A percentile compares a stretch with the other conserved stretches of the same genome.
These are phyloP conservation scores for Furcasterigmium sp. DNA, from an alignment of 2,329 filamentous ascomycete species.

Conservation along the genomic window DNA sequence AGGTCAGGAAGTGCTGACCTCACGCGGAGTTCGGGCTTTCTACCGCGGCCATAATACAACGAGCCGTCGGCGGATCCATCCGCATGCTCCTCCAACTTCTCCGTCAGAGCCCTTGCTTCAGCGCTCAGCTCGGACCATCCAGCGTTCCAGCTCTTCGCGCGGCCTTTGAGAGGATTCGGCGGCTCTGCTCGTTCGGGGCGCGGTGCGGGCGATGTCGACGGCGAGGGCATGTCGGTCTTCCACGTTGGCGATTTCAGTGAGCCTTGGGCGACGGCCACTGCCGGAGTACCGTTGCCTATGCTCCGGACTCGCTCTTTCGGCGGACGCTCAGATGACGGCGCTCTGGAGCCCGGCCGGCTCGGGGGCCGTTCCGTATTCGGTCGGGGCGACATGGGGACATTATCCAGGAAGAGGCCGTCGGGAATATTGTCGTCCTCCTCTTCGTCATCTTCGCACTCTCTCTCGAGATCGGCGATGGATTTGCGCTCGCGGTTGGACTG, in stretches of 20 bases:
- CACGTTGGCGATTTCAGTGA: conserved; percentile 53
- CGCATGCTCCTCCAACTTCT: conserved; percentile 75
- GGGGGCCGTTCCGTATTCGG: conserved; percentile 50
- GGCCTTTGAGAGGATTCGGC: conserved; percentile 40
- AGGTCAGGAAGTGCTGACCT: conserved; percentile 65
- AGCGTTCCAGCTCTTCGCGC: conserved; percentile 70
- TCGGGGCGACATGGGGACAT: conserved; percentile 76
- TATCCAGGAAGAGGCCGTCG: conserved; percentile 73
- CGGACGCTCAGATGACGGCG: conserved; percentile 46
- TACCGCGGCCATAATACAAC: conserved; percentile 14
- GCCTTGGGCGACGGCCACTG: conserved; percentile 53
- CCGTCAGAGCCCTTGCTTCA: conserved; percentile 70
- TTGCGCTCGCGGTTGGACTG: conserved; percentile 62
- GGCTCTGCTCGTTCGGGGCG: conserved; percentile 7
- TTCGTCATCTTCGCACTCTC: conserved; percentile 72
- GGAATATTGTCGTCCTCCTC: conserved; percentile 68
- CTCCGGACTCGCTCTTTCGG: conserved; percentile 48
- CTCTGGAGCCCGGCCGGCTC: conserved; percentile 41
- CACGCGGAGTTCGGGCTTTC: conserved; percentile 43
- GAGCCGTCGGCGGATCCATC: conserved; percentile 43
- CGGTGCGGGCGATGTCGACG: conserved; percentile 4
- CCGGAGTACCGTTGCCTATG: conserved; percentile 59
- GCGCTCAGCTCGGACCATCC: conserved; percentile 63
- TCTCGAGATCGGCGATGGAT: conserved; percentile 64
- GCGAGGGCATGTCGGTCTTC: conserved; percentile 39